A percentile compares a stretch with the other conserved stretches of the same genome.
Evolutionary conservation across 257 asterid genomes (phyloP).

Genomic region (Jacaranda copaia): DNA sequence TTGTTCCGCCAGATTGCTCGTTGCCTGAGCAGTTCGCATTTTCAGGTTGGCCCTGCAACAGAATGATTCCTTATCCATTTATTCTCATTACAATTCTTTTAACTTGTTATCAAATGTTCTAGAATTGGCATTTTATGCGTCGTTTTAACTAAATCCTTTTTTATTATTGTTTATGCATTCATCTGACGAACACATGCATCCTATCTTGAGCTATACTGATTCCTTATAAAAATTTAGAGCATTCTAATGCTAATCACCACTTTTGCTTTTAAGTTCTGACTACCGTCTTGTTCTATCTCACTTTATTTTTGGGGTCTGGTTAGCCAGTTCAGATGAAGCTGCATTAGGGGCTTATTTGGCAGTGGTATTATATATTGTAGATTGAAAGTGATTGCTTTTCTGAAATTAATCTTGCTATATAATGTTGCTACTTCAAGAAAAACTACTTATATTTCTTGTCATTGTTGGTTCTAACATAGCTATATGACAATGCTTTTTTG

Average conservation of each 20-base stretch:
- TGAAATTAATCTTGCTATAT: not conserved
- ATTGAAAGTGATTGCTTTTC: not conserved
- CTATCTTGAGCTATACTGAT: not conserved
- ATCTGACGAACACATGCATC: not conserved
- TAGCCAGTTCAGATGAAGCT: not conserved
- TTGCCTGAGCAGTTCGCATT: constrained; percentile 59
- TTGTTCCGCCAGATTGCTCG: constrained; percentile 56
- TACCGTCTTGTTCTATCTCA: not conserved
- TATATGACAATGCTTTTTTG: not conserved
- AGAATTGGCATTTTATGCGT: not conserved
- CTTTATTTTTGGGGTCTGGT: not conserved
- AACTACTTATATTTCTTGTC: no score
- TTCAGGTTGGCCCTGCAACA: constrained; percentile 51
- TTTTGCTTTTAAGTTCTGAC: not conserved
- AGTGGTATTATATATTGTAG: not conserved
- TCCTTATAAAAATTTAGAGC: not conserved
- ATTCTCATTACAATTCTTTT: not conserved
- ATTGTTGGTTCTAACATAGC: not conserved
- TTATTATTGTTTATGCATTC: constrained; percentile 12
- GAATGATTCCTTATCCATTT: not conserved
- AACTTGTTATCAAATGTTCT: constrained; percentile 11
- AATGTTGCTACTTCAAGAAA: not conserved
- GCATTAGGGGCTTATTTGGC: not conserved
- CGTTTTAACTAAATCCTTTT: constrained; percentile 2
- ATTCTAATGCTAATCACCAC: not conserved